These are phyloP conservation scores for Ambrosia artemisiifolia DNA, from an alignment of 129 eudicot genomes.

Conservation along the genomic window DNA sequence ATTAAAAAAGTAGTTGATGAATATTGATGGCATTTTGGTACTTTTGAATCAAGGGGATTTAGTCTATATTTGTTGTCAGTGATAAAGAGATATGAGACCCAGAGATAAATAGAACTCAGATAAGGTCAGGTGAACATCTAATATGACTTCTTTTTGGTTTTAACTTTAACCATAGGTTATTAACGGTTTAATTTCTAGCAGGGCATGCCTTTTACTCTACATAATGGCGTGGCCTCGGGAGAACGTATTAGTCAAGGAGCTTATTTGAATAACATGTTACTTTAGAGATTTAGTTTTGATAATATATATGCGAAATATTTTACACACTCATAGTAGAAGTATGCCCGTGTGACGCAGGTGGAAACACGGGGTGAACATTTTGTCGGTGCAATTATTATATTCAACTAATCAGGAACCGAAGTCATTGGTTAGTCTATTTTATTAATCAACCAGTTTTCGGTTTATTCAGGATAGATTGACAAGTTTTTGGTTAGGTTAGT, in stretches of 20 bases:
- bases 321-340: no score
- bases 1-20: conserved; percentile 10
- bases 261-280: no score
- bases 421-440: no score
- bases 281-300: no score
- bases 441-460: no score
- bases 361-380: no score
- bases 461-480: no score
- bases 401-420: no score
- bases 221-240: neutral
- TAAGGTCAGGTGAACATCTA: neutral
- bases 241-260: neutral
- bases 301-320: no score
- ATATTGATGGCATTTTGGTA: conserved; percentile 28
- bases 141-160: neutral
- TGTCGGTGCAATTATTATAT: no score
- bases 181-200: neutral
- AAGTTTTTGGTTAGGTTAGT: no score
- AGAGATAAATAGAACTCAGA: conserved; percentile 27
- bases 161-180: conserved; percentile 7
- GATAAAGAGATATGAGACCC: conserved; percentile 22
- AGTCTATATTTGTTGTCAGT: conserved; percentile 24
- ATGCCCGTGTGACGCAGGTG: no score
- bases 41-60: conserved; percentile 19
- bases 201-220: neutral